Base-by-base conservation (phyloP, 352 stramenopile genomes). In the Phytopythium chamaehyphon region DNA sequence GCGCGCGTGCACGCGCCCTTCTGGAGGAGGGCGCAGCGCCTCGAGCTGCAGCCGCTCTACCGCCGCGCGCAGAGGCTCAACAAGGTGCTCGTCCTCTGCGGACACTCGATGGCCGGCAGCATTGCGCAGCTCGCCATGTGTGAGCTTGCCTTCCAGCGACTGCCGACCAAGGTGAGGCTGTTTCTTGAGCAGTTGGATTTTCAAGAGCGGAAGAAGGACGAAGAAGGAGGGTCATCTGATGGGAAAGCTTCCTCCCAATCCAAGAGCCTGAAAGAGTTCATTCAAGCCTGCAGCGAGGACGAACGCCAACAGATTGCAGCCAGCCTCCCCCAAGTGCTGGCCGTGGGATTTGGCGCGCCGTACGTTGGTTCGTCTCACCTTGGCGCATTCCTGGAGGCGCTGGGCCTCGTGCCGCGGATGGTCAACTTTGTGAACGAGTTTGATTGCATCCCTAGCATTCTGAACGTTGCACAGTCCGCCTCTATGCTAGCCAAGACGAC, bases 391-490 rank as follows among this genome's bases (percentile, higher is more conserved):
- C 46, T 95, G 26, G 55, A 72, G 26, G 46, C 66, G 10, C 47
- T 91, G n/a, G 65, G 62, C 1, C 57, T 93, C 18, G 62, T 52
- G 1, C 73, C 75, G 40, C 71, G 76, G 14, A 55, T 88, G 45
- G 55, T 92, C 37, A 91, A 81, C 28, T 76, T 95, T 44, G 84
- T 95, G 18, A 93, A 95, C 54, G 83, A 95, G 55, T 78, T 84
- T 49, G 84, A 95, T 55, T 95, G 83, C 60, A 91, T 95, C 46
- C 84, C 84, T 3, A 81, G 79, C 22, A 86, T 95, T 53, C 58
- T 93, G 23, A 91, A 95, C 50, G 68, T 93, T 10, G 82, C 83
- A 0, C 82, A 95, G 46, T 86, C 81, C 18, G 69, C 84, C 0
- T 71, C 83, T 4, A 79, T 92, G 66, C 26, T 90, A 21, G 72